Percentiles rank a stretch among this genome's conserved stretches.
phyloP scores from a whole-genome alignment of 805 yeast genomes.

The Candida glaebosa region DNA sequence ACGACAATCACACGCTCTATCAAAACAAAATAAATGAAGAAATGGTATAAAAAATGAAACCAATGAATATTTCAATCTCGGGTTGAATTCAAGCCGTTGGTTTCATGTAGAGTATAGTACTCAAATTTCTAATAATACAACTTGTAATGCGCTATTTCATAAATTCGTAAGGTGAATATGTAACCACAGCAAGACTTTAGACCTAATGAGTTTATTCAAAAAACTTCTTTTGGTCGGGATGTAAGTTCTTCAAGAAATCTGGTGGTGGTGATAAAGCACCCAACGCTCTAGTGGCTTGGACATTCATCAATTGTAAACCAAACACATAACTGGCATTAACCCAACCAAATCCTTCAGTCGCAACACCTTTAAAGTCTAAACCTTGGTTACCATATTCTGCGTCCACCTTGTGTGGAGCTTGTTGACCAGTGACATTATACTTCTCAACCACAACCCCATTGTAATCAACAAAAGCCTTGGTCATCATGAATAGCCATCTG shows the following conservation, averaged over 20 bases:
- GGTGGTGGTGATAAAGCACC: constrained; percentile 77
- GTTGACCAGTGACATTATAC: constrained; percentile 80
- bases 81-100: too few species aligned
- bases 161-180: not conserved
- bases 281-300: constrained; percentile 68
- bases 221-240: constrained; percentile 32
- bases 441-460: constrained; percentile 96
- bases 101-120: too few species aligned
- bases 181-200: not conserved
- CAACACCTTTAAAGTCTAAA: constrained; percentile 84
- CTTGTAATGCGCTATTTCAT: not conserved
- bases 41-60: not conserved
- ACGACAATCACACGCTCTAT: not conserved
- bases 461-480: constrained; percentile 84
- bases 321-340: constrained; percentile 82
- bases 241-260: constrained; percentile 51
- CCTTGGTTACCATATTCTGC: constrained; percentile 99
- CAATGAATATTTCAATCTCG: too few species aligned
- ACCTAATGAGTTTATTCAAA: constrained; percentile 1
- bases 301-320: constrained; percentile 65
- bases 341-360: constrained; percentile 98
- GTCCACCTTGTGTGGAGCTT: constrained; percentile 85
- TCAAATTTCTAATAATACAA: not conserved
- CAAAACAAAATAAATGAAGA: not conserved
- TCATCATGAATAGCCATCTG: constrained; percentile 88